A percentile compares a stretch with the other conserved stretches of the same genome.
phyloP scores from a whole-genome alignment of 176 grass and related monocot genomes.

The Alloteropsis semialata region DNA sequence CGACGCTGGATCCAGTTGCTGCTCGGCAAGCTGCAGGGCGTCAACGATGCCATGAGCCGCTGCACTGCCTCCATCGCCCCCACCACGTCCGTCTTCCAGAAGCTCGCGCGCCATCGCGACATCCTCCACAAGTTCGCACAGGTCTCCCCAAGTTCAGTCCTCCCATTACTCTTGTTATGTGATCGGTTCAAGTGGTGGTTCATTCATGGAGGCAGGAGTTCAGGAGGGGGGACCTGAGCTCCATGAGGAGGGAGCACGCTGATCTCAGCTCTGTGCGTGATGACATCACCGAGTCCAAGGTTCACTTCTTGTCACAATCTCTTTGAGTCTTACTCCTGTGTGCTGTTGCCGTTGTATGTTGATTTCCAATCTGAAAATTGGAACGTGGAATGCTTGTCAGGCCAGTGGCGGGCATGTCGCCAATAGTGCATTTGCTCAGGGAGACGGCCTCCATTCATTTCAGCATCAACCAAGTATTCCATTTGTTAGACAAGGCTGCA shows the following conservation, averaged over 20 bases:
- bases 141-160: conserved; percentile 5
- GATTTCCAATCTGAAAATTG: not conserved
- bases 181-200: not conserved
- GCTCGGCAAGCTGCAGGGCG: conserved; percentile 82
- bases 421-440: conserved; percentile 79
- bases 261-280: conserved; percentile 84
- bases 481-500: not conserved
- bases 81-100: conserved; percentile 74
- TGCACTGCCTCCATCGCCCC: conserved; percentile 66
- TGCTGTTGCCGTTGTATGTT: not conserved
- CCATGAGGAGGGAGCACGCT: conserved; percentile 83
- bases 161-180: not conserved
- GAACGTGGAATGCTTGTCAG: conserved; percentile 23
- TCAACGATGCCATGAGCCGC: conserved; percentile 93
- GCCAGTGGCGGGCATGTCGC: conserved; percentile 89
- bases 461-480: conserved; percentile 80
- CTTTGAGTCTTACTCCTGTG: not conserved
- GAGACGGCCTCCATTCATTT: conserved; percentile 92
- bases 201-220: conserved; percentile 56
- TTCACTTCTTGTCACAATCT: conserved; percentile 17
- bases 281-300: conserved; percentile 95
- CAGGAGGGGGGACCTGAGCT: conserved; percentile 88
- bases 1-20: conserved; percentile 86
- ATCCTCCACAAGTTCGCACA: conserved; percentile 97
- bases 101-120: conserved; percentile 93